Conservation (phyloP, 2,329 filamentous ascomycete species). For the Tympanopsis confertula region DNA sequence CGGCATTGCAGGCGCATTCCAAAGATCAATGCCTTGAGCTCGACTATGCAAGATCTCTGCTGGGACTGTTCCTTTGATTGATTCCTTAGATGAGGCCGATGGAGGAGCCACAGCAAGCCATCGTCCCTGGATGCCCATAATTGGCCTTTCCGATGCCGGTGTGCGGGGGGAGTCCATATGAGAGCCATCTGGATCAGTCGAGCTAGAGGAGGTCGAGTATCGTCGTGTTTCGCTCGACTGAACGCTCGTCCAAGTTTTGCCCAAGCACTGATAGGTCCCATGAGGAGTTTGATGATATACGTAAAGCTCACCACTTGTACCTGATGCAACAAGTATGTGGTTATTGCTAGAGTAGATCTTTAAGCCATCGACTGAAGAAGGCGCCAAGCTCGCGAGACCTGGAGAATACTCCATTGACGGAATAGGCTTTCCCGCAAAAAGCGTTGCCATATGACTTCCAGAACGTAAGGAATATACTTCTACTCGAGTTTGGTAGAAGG, state of each 20-base stretch:
- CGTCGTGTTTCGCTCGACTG: slow-evolving; percentile 27
- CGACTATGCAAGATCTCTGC: slow-evolving; percentile 10
- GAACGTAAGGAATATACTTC: slow-evolving; percentile 49
- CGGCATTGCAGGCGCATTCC: slow-evolving; percentile 25
- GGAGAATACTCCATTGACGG: slow-evolving; percentile 24
- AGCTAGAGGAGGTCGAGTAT: slow-evolving; percentile 30
- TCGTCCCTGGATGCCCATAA: slow-evolving; percentile 27
- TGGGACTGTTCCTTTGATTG: slow-evolving; percentile 1
- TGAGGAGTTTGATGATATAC: slow-evolving; percentile 27
- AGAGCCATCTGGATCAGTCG: slow-evolving; percentile 27
- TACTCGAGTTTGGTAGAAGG: slow-evolving; percentile 42
- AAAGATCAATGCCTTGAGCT: slow-evolving; percentile 24
- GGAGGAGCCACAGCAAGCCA: slow-evolving; percentile 32
- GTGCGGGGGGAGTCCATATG: slow-evolving; percentile 21
- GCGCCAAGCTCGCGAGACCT: slow-evolving; percentile 21
- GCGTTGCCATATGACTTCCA: slow-evolving; percentile 34
- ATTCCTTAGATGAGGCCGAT: slow-evolving; percentile 17
- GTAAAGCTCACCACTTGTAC: slow-evolving; percentile 49
- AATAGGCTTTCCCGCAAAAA: slow-evolving; percentile 37
- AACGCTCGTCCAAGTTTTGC: slow-evolving; percentile 51
- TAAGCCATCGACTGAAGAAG: slow-evolving; percentile 29
- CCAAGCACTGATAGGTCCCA: slow-evolving; percentile 40
- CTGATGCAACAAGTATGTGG: slow-evolving; percentile 43
- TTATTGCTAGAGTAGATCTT: slow-evolving; percentile 39
- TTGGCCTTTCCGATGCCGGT: slow-evolving; percentile 17